Evolutionary conservation across 2,329 filamentous ascomycete species (phyloP), one percentile per base, ranked within the genome.

Genomic region (Trichoderma harzianum): DNA sequence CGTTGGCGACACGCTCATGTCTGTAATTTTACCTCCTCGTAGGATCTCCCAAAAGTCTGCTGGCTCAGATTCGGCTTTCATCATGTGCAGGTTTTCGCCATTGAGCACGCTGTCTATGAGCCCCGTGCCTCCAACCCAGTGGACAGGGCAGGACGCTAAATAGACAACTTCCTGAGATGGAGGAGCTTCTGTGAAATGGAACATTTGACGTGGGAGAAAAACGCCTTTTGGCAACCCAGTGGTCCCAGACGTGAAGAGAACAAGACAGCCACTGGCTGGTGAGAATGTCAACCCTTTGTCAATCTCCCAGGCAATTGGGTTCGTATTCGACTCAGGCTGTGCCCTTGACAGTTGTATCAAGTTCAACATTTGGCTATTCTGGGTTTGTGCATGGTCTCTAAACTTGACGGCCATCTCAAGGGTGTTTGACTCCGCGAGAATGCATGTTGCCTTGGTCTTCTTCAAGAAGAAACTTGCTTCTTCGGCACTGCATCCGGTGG

Each of bases 191-290:
- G 60, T 43, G 36, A 62, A 62, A 16, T 62, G 60, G 14, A 62
- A 62, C 60, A 62, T 62, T 16, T 36, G 47, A 14, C 65, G 57
- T 7, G 73, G 73, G 74, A 97, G 83, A 28, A 93, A 86, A 2
- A 94, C 92, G 72, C 80, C 84, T 74, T 86, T 86, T 3, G 84
- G 83, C 0, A 80, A 74, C 5, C 83, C 83, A 0, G 84, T 85
- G 16, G 84, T 86, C 11, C 84, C 85, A 72, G 83, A 85, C 12
- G 84, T 86, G 75, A 86, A 86, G 24, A 85, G 78, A 53, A 86
- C 92, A 92, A 76, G n/a, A 11, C 74, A 74, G 0, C 73, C 74
- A 2, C 73, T 67, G 3, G 53, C 5, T 2, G 70, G 57, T 4
- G 60, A 43, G 10, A 43, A 62, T 26, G 32, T 43, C 32, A 36